Evolutionary conservation across 2,329 filamentous ascomycete genomes (phyloP).

Genomic region (Pseudogymnoascus sp.): DNA sequence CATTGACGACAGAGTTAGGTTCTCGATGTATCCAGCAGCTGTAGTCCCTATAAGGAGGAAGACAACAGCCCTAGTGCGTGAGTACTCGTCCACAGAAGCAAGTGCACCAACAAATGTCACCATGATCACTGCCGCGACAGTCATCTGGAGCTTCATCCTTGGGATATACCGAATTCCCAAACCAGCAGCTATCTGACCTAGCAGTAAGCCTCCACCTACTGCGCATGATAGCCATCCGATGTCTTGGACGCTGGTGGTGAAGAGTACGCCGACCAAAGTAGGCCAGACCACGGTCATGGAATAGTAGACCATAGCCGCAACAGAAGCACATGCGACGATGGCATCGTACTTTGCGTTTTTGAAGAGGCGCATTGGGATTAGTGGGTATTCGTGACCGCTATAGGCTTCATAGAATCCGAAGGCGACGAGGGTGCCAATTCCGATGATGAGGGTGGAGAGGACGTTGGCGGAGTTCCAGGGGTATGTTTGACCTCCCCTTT

Average conservation of each 20-base stretch:
- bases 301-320: slow-evolving; percentile 30
- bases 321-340: slow-evolving; percentile 22
- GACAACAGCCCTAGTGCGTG: slow-evolving; percentile 23
- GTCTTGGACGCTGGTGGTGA: slow-evolving; percentile 7
- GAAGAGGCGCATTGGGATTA: slow-evolving; percentile 31
- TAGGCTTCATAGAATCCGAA: slow-evolving; percentile 40
- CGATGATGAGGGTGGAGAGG: slow-evolving; percentile 21
- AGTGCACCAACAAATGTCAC: slow-evolving; percentile 12
- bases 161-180: slow-evolving; percentile 9
- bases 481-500: slow-evolving; percentile 32
- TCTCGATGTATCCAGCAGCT: slow-evolving; percentile 33
- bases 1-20: slow-evolving; percentile 35
- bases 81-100: not conserved
- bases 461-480: slow-evolving; percentile 36
- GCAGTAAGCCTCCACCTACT: slow-evolving; percentile 11
- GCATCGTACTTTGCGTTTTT: slow-evolving; percentile 28
- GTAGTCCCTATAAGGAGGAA: slow-evolving; percentile 28
- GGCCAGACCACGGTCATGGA: slow-evolving; percentile 29
- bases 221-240: slow-evolving; percentile 15
- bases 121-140: slow-evolving; percentile 13
- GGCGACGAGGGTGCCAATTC: slow-evolving; percentile 26
- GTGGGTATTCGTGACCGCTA: slow-evolving; percentile 27
- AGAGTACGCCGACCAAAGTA: slow-evolving; percentile 11
- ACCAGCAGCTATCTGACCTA: slow-evolving; percentile 13
- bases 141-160: slow-evolving; percentile 14